Evolutionary conservation across 2,329 filamentous ascomycete species (phyloP), one percentile per base, ranked within the genome.

Genomic region (Arthrobotrys musiformis): DNA sequence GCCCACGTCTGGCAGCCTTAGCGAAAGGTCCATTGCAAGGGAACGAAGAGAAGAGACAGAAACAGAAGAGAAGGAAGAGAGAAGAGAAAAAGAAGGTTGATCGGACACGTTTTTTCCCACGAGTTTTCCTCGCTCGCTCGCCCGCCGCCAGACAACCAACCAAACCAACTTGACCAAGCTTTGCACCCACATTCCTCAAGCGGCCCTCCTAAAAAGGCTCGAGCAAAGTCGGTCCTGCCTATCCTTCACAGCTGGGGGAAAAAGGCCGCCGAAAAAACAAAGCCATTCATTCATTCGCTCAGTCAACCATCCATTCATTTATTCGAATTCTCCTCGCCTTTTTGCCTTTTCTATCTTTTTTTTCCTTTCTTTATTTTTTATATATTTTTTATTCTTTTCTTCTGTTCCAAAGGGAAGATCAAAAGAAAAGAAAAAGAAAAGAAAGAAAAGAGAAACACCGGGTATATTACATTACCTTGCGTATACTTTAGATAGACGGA

Each of bases 21-120:
- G 73, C 73, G 73, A 77, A 76, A 60, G 54, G 54, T 9, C 33
- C 33, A 40, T 33, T 33, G 50, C 28, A 56, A 56, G 40, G 73
- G 58, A 76, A n/a, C n/a, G n/a, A n/a, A 67, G 33, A 54, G 64
- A 42, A 60, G 30, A 66, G 30, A 46, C n/a, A n/a, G n/a, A n/a
- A n/a, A n/a, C n/a, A n/a, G n/a, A 48, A 48, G 33, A 63, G 54
- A 75, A n/a, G n/a, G n/a, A n/a, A 67, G 33, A 60, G 67, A 50
- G 42, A 19, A 69, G 37, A 52, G 40, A 44, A 63, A 60, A 42
- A 69, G 37, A 52, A 52, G 60, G 66, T 63, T 66, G 73, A 77
- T 77, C 73, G 70, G 73, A 77, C 73, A 77, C 73, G 73, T 77
- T 77, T 70, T 70, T 67, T 58, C 54, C 73, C 73, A 77, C 73